These are phyloP conservation scores for Salvia rosmarinus DNA, from an alignment of 257 asterid genomes.

Conservation along the genomic window DNA sequence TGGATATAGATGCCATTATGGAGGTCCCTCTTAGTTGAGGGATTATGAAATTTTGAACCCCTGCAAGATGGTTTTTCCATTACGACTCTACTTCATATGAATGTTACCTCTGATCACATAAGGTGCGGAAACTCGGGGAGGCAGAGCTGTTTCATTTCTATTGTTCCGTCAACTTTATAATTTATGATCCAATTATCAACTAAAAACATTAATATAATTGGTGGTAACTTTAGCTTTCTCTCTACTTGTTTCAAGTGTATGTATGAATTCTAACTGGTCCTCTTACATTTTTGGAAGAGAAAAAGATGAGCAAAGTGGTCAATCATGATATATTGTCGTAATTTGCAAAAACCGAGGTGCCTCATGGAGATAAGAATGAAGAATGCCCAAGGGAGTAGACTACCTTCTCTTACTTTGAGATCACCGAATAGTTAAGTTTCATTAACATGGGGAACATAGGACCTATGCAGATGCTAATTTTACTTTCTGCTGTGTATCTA, in stretches of 20 bases:
- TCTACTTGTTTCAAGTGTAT: too few relatives aligned
- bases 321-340: neutral
- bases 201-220: too few relatives aligned
- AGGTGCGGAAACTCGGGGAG: too few relatives aligned
- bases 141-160: too few relatives aligned
- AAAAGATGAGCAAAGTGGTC: neutral
- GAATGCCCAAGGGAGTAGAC: constrained; percentile 25
- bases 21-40: neutral
- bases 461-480: constrained; percentile 1
- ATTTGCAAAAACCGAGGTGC: constrained; percentile 19
- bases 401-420: constrained; percentile 9
- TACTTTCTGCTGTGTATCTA: constrained; percentile 10
- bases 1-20: constrained; percentile 6
- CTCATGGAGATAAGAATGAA: constrained; percentile 15
- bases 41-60: neutral
- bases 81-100: too few relatives aligned
- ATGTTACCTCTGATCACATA: too few relatives aligned
- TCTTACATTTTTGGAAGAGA: neutral
- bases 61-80: too few relatives aligned
- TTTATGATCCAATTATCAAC: too few relatives aligned
- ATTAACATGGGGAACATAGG: constrained; percentile 29
- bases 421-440: neutral
- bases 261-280: too few relatives aligned
- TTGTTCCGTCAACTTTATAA: too few relatives aligned
- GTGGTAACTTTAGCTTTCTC: too few relatives aligned